Evolutionary conservation across 139 green algal species (phyloP), one percentile per base, ranked within the genome.

Genomic region (Chlorella vulgaris): DNA sequence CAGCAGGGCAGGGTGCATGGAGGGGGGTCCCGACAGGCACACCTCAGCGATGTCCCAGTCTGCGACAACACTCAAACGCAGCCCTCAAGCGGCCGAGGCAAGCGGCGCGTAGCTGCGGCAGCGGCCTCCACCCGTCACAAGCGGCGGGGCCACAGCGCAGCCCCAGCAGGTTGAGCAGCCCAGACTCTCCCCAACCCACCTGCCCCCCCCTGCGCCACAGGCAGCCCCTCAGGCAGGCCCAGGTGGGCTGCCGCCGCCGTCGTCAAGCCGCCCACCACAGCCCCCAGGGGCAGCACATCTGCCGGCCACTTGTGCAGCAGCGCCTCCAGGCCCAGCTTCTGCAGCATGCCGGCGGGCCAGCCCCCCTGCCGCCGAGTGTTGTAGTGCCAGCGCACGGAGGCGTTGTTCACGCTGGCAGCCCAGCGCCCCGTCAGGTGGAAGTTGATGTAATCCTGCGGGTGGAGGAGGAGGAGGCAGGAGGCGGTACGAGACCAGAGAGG

Each of bases 351-450:
- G 62, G 50, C 31, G 62, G 83, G 86, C 74, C 78, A 78, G 35
- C 81, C 79, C 24, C 67, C 77, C 2, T 39, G 40, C 35, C 75
- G 63, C 53, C 53, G 50, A 2, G 80, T 77, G 77, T 67, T 83
- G 84, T 92, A 95, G 90, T 97, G 93, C 93, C 93, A 97, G 24
- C 93, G 86, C 10, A 96, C 84, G 13, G 86, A 82, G 29, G 89
- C 88, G 76, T 93, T 94, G 82, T 93, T 96, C 53, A 91, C 24
- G 8, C 80, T 91, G 31, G 84, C 93, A 51, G 76, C 69, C 69
- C 35, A 90, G 43, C 81, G 75, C 5, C 91, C 91, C 19, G 93
- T 97, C 2, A 97, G 87, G n/a, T 89, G 78, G 42, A 91, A 82
- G 71, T 94, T 95, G 28, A 95, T 78, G 55, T 87, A 96, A 80